These are phyloP conservation scores for Fusarium subglutinans DNA, from an alignment of 2,329 filamentous ascomycete genomes.

Conservation along the genomic window DNA sequence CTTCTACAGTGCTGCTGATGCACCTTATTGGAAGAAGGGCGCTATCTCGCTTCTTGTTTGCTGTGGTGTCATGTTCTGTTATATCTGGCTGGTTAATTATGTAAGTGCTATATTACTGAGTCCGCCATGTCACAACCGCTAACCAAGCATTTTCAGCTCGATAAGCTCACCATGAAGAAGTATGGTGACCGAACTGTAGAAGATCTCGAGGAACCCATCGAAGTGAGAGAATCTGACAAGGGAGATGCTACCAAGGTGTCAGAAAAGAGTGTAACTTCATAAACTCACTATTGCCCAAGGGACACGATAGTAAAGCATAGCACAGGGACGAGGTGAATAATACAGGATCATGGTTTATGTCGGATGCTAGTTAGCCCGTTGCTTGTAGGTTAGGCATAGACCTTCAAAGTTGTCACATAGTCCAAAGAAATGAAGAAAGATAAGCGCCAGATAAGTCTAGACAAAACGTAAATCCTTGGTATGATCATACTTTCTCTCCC, in stretches of 20 bases:
- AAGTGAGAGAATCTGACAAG: not conserved
- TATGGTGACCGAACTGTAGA: not conserved
- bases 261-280: not conserved
- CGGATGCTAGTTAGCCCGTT: not conserved
- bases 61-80: slow-evolving; percentile 26
- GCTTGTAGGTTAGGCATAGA: not conserved
- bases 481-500: not conserved
- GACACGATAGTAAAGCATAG: too few species aligned
- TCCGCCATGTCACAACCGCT: not conserved
- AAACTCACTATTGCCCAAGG: not conserved
- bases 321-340: accelerated
- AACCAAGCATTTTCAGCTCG: not conserved
- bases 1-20: slow-evolving; percentile 53
- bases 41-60: slow-evolving; percentile 38
- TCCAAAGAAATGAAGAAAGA: not conserved
- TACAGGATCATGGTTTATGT: not conserved
- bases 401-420: not conserved
- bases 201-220: not conserved
- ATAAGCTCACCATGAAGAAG: slow-evolving; percentile 6
- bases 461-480: not conserved
- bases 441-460: not conserved
- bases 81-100: slow-evolving; percentile 30
- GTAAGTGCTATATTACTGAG: not conserved
- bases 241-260: not conserved
- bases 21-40: slow-evolving; percentile 52